Conservation (phyloP, 2,329 filamentous ascomycete genomes). For the Talaromyces albobiverticillius region DNA sequence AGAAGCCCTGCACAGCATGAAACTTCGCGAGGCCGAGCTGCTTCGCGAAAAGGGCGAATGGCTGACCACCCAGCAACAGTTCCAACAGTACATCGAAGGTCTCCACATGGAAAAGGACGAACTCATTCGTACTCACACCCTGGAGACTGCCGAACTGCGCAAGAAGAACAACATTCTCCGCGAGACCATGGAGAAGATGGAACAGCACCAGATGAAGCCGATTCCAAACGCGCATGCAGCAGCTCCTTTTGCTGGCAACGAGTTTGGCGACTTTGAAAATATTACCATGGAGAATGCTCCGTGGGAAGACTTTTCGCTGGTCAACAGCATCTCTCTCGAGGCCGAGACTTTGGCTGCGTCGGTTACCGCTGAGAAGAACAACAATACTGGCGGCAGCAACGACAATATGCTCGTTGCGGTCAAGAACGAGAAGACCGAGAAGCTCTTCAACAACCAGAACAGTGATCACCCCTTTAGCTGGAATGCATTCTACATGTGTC, state of each 20-base stretch:
- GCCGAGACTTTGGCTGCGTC: conserved; percentile 34
- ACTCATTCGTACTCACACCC: conserved; percentile 80
- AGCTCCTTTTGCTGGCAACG: conserved; percentile 59
- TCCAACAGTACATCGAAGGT: conserved; percentile 70
- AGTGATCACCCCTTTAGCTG: conserved; percentile 67
- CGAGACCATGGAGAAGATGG: conserved; percentile 56
- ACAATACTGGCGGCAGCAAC: not conserved
- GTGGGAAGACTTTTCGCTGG: conserved; percentile 80
- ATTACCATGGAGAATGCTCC: conserved; percentile 71
- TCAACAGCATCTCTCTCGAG: conserved; percentile 57
- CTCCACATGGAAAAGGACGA: conserved; percentile 87
- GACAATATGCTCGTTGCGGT: conserved; percentile 39
- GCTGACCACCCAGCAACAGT: conserved; percentile 69
- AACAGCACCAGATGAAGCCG: conserved; percentile 36
- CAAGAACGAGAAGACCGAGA: conserved; percentile 39
- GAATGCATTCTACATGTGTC: conserved; percentile 84
- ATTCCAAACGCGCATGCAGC: conserved; percentile 40
- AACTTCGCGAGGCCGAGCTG: conserved; percentile 55
- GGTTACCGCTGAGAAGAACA: conserved; percentile 19
- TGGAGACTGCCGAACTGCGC: conserved; percentile 85
- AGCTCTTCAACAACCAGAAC: conserved; percentile 42
- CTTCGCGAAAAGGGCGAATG: conserved; percentile 60
- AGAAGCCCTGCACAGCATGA: conserved; percentile 68
- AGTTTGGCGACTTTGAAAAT: conserved; percentile 79
- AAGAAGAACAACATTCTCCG: conserved; percentile 86